Base-by-base conservation (phyloP, 176 grass and related monocot species). In the Aegilops tauschii region DNA sequence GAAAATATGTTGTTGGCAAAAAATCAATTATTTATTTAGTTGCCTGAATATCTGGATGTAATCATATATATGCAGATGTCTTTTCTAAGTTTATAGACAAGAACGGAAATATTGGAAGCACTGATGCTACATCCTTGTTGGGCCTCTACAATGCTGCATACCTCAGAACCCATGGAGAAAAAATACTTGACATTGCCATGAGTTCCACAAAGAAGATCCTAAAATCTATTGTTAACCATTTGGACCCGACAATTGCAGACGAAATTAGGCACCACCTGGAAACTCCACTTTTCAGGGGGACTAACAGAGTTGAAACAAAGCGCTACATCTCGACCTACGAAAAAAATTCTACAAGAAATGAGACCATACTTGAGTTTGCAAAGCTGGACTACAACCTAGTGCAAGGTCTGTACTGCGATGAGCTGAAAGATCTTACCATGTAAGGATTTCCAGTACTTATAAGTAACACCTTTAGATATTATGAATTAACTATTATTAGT, bases 61-160 rank as follows among this genome's bases (percentile, higher is more conserved):
- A 59, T 25, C 23, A 10, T 45, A 45, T 45, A 59, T 59, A 1
- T 20, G 12, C 54, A 59, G 54, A 59, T 59, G 54, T 59, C 18
- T 59, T 59, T 21, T 21, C 56, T 7, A 61, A 61, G 56, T 61
- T 61, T 9, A n/a, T 61, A 21, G 56, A 61, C 20, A 9, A 61
- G 0, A 9, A 61, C 3, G 56, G 56, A 61, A 61, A 61, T 61
- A 61, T 61, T 61, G 56, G 2, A 61, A 61, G 56, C 56, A 61
- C 7, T n/a, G 56, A 61, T 9, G 56, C 56, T 61, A n/a, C 58
- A 61, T 61, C 58, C 20, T 61, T 92, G 49, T 17, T 89, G 35
- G 79, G 78, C 39, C 4, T 92, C 49, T 89, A 92, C 7, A 71
- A 92, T 59, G 86, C 90, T 8, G 86, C 82, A 6, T 81, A 83